Evolutionary conservation across 2,329 filamentous ascomycete genomes (phyloP).

Genomic region (Colletotrichum tanaceti): DNA sequence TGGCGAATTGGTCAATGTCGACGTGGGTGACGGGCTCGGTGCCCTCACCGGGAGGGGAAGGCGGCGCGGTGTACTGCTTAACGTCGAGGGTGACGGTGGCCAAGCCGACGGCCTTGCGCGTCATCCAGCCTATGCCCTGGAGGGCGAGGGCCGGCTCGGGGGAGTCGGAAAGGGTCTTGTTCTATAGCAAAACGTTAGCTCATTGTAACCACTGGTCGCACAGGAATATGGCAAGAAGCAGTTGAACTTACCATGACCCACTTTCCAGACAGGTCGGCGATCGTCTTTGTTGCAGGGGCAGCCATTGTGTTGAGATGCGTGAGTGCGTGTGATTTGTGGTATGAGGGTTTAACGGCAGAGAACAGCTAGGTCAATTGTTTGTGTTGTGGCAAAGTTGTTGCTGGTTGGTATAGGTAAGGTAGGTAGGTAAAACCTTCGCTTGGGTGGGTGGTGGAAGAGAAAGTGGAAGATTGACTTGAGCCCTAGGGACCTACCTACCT

Average conservation of each 20-base stretch:
- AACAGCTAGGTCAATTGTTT: neutral
- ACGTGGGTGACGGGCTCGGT: constrained; percentile 67
- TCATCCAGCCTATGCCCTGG: constrained; percentile 78
- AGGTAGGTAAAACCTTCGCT: neutral
- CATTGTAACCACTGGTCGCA: neutral
- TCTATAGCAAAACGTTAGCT: constrained; percentile 62
- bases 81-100: constrained; percentile 76
- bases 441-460: neutral
- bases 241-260: constrained; percentile 73
- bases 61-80: constrained; percentile 63
- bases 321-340: neutral
- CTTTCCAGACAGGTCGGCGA: constrained; percentile 75
- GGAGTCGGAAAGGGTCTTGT: constrained; percentile 77
- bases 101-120: constrained; percentile 76
- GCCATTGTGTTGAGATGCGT: constrained; percentile 66
- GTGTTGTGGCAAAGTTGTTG: neutral
- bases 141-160: constrained; percentile 76
- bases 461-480: neutral
- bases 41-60: constrained; percentile 54
- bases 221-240: constrained; percentile 11
- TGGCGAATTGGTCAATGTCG: constrained; percentile 77
- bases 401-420: neutral
- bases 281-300: constrained; percentile 74
- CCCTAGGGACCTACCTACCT: too few species aligned
- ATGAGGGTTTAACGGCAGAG: too few species aligned